Conservation (phyloP, 441 rosid genomes). For the Syzygium malaccense region DNA sequence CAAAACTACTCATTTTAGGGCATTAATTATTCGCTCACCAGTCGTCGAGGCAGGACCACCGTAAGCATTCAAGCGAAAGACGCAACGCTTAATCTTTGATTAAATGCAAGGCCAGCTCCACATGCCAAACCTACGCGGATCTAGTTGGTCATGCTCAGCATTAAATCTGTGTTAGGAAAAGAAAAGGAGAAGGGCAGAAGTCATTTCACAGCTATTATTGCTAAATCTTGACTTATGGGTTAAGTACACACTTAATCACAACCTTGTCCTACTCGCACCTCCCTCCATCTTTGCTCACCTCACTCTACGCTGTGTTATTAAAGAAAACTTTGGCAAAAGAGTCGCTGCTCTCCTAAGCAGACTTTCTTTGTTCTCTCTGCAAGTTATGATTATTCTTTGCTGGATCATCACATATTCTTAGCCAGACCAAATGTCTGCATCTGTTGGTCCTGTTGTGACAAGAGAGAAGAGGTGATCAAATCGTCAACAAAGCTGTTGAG, state of each 20-base stretch:
- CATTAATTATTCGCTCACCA: not conserved
- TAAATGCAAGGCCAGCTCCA: not conserved
- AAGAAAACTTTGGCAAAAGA: not conserved
- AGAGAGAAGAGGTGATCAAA: not conserved
- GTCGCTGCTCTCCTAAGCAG: not conserved
- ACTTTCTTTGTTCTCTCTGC: not conserved
- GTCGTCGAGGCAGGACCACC: not conserved
- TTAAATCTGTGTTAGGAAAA: not conserved
- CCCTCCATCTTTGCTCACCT: not conserved
- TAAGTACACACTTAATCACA: not conserved
- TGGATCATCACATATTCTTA: not conserved
- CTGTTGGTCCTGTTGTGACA: not conserved
- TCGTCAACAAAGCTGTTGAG: not conserved
- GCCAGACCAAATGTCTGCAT: not conserved
- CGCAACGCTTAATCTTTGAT: not conserved
- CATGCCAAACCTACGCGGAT: not conserved
- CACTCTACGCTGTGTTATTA: not conserved
- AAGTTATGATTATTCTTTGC: not conserved
- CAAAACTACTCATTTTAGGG: not conserved
- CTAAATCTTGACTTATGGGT: not conserved
- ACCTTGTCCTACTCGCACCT: not conserved
- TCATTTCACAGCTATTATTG: not conserved
- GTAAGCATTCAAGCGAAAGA: not conserved
- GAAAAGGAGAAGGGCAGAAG: not conserved
- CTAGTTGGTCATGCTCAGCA: not conserved